Evolutionary conservation across 331 rosid species (phyloP).

Genomic region (Malus hybrid): DNA sequence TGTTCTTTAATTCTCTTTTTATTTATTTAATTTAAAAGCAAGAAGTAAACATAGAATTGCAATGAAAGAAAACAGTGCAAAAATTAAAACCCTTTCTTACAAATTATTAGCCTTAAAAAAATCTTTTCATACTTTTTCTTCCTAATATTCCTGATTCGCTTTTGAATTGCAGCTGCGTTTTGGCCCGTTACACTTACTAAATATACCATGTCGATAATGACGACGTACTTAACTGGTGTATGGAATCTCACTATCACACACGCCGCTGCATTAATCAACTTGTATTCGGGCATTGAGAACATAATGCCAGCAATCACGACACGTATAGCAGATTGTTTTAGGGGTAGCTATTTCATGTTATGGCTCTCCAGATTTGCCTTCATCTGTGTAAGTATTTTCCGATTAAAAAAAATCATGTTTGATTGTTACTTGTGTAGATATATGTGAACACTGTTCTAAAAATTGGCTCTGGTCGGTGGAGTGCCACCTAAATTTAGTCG

Average conservation of each 20-base stretch:
- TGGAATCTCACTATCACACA: slow-evolving; percentile 9
- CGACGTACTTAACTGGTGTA: slow-evolving; percentile 7
- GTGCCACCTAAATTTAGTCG: too few species aligned
- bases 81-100: too few species aligned
- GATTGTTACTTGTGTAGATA: too few species aligned
- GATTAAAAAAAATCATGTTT: too few species aligned
- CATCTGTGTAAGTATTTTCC: background rate
- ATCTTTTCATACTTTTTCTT: too few species aligned
- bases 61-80: too few species aligned
- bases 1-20: too few species aligned
- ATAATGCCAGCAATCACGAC: background rate
- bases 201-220: background rate
- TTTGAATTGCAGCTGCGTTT: background rate
- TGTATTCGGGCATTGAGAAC: background rate
- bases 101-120: too few species aligned
- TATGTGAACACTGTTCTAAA: too few species aligned
- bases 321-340: background rate
- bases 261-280: slow-evolving; percentile 11
- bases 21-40: accelerated
- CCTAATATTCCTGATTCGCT: background rate
- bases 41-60: too few species aligned
- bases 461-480: too few species aligned
- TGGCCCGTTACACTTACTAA: background rate
- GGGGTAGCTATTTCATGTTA: background rate
- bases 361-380: background rate